phyloP scores from a whole-genome alignment of 805 yeast genomes.

The Suhomyces faveliae region DNA sequence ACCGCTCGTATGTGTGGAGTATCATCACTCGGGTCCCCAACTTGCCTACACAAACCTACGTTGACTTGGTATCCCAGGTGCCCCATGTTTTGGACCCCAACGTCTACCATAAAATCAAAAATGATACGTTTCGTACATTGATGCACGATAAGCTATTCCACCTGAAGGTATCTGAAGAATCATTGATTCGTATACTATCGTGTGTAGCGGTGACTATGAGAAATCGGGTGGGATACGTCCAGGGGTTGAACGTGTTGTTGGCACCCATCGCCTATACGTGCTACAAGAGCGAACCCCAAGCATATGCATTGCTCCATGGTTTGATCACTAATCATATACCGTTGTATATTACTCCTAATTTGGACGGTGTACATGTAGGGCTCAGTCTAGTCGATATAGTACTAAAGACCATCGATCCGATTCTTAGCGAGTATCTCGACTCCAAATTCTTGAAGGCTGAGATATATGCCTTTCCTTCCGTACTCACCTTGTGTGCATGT shows the following conservation, averaged over 20 bases:
- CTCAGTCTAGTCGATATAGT: constrained; percentile 70
- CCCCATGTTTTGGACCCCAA: constrained; percentile 45
- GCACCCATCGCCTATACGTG: constrained; percentile 81
- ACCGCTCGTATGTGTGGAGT: constrained; percentile 78
- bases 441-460: constrained; percentile 75
- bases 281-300: constrained; percentile 77
- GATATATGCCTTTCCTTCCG: constrained; percentile 81
- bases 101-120: constrained; percentile 66
- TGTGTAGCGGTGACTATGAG: constrained; percentile 56
- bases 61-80: constrained; percentile 49
- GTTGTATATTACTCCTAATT: constrained; percentile 69
- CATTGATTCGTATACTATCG: constrained; percentile 66
- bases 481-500: constrained; percentile 81
- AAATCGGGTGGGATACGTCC: constrained; percentile 63
- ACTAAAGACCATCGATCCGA: constrained; percentile 69
- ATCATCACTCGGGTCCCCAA: constrained; percentile 66
- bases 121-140: constrained; percentile 84
- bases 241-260: constrained; percentile 83
- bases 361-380: constrained; percentile 82
- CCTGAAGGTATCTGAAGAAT: constrained; percentile 63
- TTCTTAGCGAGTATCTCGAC: constrained; percentile 56
- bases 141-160: constrained; percentile 70
- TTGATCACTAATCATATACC: constrained; percentile 68
- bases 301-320: constrained; percentile 67
- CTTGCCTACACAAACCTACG: constrained; percentile 53